Evolutionary conservation across 2,329 filamentous ascomycete species (phyloP).

Genomic region (Penicillium sp.): DNA sequence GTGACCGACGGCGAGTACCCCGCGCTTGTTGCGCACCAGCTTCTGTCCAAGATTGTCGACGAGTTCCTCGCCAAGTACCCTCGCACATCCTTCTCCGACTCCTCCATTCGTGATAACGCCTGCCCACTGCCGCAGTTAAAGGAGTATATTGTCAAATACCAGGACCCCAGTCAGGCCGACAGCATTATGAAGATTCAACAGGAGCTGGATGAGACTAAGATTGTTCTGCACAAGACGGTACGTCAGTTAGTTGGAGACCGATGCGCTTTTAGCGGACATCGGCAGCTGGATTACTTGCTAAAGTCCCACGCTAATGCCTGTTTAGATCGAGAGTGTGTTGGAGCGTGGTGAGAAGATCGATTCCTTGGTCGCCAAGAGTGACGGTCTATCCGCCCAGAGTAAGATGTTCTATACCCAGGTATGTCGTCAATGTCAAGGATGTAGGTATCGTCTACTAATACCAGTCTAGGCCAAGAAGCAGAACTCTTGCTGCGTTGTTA

Average conservation of each 20-base stretch:
- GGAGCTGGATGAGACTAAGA: constrained; percentile 97
- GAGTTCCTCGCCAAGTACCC: constrained; percentile 81
- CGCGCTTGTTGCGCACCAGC: constrained; percentile 76
- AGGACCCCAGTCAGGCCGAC: constrained; percentile 86
- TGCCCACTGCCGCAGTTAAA: constrained; percentile 72
- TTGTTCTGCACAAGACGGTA: constrained; percentile 91
- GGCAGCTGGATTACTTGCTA: not conserved
- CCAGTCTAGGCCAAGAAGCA: constrained; percentile 69
- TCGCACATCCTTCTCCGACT: constrained; percentile 64
- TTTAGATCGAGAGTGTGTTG: constrained; percentile 49
- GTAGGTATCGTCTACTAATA: not conserved
- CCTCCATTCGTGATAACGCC: constrained; percentile 47
- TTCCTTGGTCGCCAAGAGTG: constrained; percentile 88
- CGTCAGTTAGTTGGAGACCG: constrained; percentile 47
- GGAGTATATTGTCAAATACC: constrained; percentile 76
- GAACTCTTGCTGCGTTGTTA: constrained; percentile 73
- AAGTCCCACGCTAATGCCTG: constrained; percentile 42
- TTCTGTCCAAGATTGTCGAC: constrained; percentile 83
- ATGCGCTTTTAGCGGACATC: not conserved
- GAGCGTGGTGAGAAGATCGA: constrained; percentile 97
- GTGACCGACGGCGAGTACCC: constrained; percentile 77
- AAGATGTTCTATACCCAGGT: constrained; percentile 95
- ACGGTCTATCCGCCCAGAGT: constrained; percentile 84
- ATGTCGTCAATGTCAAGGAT: constrained; percentile 1
- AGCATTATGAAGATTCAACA: constrained; percentile 95